Evolutionary conservation across 352 stramenopile genomes (phyloP).

Genomic region (Aphanomyces invadans): DNA sequence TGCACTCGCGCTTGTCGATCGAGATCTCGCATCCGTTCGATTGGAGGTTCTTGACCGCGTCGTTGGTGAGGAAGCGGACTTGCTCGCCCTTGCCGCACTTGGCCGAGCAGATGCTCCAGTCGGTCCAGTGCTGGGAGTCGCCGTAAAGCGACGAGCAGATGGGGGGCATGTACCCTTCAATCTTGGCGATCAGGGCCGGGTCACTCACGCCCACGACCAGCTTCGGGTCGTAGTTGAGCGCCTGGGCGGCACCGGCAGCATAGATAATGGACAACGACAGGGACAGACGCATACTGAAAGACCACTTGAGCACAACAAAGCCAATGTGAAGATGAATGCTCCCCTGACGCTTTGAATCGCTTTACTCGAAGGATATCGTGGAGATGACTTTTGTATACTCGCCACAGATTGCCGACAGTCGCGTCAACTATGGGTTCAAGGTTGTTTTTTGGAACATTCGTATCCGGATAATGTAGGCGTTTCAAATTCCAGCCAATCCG

Average conservation of each 20-base stretch:
- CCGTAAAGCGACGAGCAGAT: slow-evolving; percentile 12
- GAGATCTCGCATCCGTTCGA: slow-evolving; percentile 12
- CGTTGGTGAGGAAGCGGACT: slow-evolving; percentile 4
- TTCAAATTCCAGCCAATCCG: slow-evolving; percentile 9
- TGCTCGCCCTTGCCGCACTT: slow-evolving; percentile 7
- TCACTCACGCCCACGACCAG: neutral
- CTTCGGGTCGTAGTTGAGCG: neutral
- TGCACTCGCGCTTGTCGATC: neutral
- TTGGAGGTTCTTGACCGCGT: neutral
- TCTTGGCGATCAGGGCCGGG: slow-evolving; percentile 10
- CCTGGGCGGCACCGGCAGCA: neutral
- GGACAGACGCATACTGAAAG: neutral
- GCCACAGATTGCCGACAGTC: neutral
- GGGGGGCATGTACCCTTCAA: slow-evolving; percentile 16
- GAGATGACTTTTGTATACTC: neutral
- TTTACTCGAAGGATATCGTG: neutral
- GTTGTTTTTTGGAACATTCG: neutral
- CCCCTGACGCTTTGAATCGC: neutral
- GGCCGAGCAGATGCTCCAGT: slow-evolving; percentile 12
- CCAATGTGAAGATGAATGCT: neutral
- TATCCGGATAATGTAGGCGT: slow-evolving; percentile 2
- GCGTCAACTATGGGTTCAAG: neutral
- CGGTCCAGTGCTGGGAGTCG: neutral
- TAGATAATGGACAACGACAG: slow-evolving; percentile 3
- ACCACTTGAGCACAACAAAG: neutral